Conservation (phyloP, 1,284 basidiomycete genomes). For the Cystobasidiaceae sp. region DNA sequence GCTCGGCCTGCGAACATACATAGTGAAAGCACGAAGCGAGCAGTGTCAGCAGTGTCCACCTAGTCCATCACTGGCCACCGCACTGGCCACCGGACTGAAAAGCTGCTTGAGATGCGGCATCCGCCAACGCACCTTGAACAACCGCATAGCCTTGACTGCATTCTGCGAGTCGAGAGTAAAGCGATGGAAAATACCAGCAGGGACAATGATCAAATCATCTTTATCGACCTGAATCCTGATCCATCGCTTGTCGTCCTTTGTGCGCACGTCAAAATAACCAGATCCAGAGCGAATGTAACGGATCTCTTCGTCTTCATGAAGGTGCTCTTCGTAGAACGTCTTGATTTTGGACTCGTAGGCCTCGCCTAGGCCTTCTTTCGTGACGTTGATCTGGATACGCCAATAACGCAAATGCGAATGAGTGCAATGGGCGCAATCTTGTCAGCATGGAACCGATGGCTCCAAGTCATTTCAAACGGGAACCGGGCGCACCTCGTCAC, state of each 20-base stretch:
- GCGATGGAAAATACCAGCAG: conserved; percentile 66
- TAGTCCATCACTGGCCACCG: not conserved
- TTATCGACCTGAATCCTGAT: conserved; percentile 51
- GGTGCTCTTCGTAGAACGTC: conserved; percentile 39
- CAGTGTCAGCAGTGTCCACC: no score
- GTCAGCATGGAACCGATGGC: not conserved
- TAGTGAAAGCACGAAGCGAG: no score
- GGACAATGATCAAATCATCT: conserved; percentile 57
- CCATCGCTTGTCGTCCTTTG: conserved; percentile 18
- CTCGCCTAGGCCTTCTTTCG: conserved; percentile 67
- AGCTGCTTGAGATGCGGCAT: not conserved
- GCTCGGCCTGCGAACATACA: conserved; percentile 76
- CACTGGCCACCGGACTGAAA: no score
- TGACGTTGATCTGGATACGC: conserved; percentile 59
- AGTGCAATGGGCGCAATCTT: not conserved
- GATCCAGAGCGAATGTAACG: conserved; percentile 73
- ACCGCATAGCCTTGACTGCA: conserved; percentile 63
- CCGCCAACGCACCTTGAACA: conserved; percentile 66
- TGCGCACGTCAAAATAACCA: conserved; percentile 78
- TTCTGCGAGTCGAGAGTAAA: conserved; percentile 72
- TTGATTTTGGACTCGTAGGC: conserved; percentile 71
- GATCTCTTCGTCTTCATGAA: conserved; percentile 50
- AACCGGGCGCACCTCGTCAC: conserved; percentile 5
- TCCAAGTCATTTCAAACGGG: not conserved
- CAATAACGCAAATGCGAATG: conserved; percentile 57